phyloP scores from a whole-genome alignment of 148 eudicot species.

The Amaranthus hypochondriacus region DNA sequence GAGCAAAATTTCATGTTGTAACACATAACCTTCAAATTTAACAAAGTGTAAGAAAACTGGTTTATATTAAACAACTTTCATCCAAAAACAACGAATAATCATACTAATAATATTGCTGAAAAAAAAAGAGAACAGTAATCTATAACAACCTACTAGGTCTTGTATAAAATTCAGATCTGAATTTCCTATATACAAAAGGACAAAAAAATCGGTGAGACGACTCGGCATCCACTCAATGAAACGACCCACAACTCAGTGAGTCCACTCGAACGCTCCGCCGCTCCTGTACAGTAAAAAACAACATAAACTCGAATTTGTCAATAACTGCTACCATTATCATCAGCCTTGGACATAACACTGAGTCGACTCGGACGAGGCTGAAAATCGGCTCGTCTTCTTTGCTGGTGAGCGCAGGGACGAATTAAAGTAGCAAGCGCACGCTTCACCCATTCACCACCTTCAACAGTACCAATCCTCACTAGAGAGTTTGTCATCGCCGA shows the following conservation, averaged over 20 bases:
- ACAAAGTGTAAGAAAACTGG: too few relatives aligned
- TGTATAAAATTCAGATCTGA: constrained; percentile 12
- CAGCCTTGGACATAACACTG: constrained; percentile 41
- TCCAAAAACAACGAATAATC: neutral
- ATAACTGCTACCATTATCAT: neutral
- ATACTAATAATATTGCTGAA: constrained; percentile 2
- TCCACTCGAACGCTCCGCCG: constrained; percentile 23
- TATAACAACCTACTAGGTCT: neutral
- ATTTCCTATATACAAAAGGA: constrained; percentile 2
- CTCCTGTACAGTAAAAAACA: constrained; percentile 25
- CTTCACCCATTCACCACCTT: constrained; percentile 58
- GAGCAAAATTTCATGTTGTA: too few relatives aligned
- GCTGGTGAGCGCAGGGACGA: constrained; percentile 57
- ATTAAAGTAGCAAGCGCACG: constrained; percentile 48
- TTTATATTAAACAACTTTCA: neutral
- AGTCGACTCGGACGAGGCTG: constrained; percentile 44
- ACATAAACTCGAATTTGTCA: neutral
- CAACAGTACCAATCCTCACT: constrained; percentile 58
- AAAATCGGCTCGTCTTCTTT: constrained; percentile 37
- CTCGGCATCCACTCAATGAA: neutral
- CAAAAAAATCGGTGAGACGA: constrained; percentile 25
- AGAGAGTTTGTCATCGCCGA: constrained; percentile 62
- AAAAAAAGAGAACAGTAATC: neutral
- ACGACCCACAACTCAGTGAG: constrained; percentile 8
- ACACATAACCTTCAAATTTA: too few relatives aligned